Evolutionary conservation across 768 basidiomycete species (phyloP).

Genomic region (Serpula lacrymans): DNA sequence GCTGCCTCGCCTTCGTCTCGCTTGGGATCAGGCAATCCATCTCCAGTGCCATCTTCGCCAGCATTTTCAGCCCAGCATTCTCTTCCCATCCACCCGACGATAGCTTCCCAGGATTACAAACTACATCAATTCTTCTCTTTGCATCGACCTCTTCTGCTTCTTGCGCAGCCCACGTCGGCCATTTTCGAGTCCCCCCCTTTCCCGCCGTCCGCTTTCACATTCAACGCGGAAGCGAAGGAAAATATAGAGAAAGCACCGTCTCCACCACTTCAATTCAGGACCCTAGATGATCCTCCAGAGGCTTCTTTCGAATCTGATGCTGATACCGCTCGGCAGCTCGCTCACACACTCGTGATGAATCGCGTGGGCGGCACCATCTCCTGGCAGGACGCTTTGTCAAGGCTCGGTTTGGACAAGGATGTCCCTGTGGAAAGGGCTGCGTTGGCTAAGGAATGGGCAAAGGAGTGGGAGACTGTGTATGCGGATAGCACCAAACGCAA

Average conservation of each 20-base stretch:
- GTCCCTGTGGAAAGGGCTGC: slow-evolving; percentile 48
- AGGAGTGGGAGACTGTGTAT: slow-evolving; percentile 61
- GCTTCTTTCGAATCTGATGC: slow-evolving; percentile 69
- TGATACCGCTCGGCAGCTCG: slow-evolving; percentile 77
- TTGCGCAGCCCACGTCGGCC: slow-evolving; percentile 56
- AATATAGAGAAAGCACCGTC: slow-evolving; percentile 18
- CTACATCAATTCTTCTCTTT: slow-evolving; percentile 84
- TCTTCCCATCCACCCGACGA: slow-evolving; percentile 44
- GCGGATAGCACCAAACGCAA: slow-evolving; percentile 85
- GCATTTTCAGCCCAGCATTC: slow-evolving; percentile 3
- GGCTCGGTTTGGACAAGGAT: slow-evolving; percentile 57
- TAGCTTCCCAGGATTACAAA: slow-evolving; percentile 68
- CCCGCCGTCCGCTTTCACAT: slow-evolving; percentile 5
- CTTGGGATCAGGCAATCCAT: slow-evolving; percentile 7
- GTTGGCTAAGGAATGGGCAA: slow-evolving; percentile 50
- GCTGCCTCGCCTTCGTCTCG: slow-evolving; percentile 15
- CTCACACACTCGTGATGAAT: slow-evolving; percentile 67
- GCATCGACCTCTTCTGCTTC: slow-evolving; percentile 72
- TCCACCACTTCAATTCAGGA: slow-evolving; percentile 19
- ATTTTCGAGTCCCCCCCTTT: slow-evolving; percentile 41
- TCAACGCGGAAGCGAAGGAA: slow-evolving; percentile 8
- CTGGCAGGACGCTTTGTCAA: slow-evolving; percentile 68
- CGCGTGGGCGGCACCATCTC: slow-evolving; percentile 55
- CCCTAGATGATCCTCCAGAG: slow-evolving; percentile 43
- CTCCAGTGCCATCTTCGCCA: slow-evolving; percentile 15